Base-by-base conservation (phyloP, 257 asterid genomes). In the Rhazya stricta region DNA sequence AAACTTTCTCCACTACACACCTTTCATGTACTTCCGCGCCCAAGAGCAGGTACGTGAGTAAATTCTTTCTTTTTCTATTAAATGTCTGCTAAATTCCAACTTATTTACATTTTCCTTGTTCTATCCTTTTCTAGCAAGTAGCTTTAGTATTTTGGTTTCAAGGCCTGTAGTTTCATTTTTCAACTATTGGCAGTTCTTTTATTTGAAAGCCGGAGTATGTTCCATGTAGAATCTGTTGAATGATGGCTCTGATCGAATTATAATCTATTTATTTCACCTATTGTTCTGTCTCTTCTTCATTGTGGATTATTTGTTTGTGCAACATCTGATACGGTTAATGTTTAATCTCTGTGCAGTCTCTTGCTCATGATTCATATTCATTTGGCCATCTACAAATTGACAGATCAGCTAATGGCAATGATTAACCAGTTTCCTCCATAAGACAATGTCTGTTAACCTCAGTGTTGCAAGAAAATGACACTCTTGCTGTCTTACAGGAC, bases 11-110 rank as follows among this genome's bases (percentile, higher is more conserved):
- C 93, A 84, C 51, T 89, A 92, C 54, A 92, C 97, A 56, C 97
- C 97, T 58, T 92, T 92, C 86, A 88, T 92, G 97, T 92, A 92
- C 79, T 92, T 92, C 81, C 89, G 88, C 29, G 88, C 97, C 58
- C 96, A 86, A 68, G 97, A 92, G 85, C 97, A 92, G 97, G 97
- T 90, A 87, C 54, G 51, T 12, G 45, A 71, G 48, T 77, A 68
- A 36, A 25, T 19, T 60, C 9, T 66, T 39, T 66, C 37, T 74
- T 45, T 48, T 37, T 27, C 6, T 29, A 11, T 21, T 60, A 29
- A 34, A 7, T 18, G 67, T n/a, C 32, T 63, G 62, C 50, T 61
- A 34, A 65, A 36, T 45, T 69, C 48, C 65, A 25, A 39, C 15
- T 29, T 72, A 23, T 10, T 62, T 30, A 25, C 42, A 25, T 45